Evolutionary conservation across 345 rosid species (phyloP).

Genomic region (Citrus hindsii): DNA sequence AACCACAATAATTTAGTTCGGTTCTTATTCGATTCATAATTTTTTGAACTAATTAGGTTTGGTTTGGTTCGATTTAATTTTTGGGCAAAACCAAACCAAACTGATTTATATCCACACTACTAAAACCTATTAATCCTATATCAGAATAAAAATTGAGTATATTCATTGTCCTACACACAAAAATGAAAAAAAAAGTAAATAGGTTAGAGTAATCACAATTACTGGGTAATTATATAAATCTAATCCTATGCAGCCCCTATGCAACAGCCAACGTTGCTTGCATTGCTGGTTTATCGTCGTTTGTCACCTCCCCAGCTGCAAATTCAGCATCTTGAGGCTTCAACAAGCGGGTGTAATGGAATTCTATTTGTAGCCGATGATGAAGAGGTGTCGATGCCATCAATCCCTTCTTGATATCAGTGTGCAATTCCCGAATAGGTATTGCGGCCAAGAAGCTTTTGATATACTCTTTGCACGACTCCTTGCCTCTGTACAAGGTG

Average conservation of each 20-base stretch:
- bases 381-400: constrained; percentile 54
- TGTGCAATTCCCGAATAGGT: constrained; percentile 57
- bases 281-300: not conserved
- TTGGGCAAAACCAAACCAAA: no score
- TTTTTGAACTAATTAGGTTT: no score
- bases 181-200: not conserved
- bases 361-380: constrained; percentile 62
- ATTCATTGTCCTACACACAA: not conserved
- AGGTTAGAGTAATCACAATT: constrained; percentile 13
- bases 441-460: constrained; percentile 69
- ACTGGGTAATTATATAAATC: not conserved
- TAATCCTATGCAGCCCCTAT: not conserved
- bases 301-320: not conserved
- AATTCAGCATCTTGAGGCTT: constrained; percentile 12
- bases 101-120: no score
- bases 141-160: not conserved
- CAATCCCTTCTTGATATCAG: constrained; percentile 59
- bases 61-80: no score
- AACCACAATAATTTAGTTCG: no score
- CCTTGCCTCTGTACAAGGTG: constrained; percentile 44
- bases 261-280: not conserved
- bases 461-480: constrained; percentile 64
- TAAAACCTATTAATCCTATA: no score
- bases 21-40: no score
- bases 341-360: constrained; percentile 46